phyloP scores from a whole-genome alignment of 805 yeast species.

The Yarrowia porcina region DNA sequence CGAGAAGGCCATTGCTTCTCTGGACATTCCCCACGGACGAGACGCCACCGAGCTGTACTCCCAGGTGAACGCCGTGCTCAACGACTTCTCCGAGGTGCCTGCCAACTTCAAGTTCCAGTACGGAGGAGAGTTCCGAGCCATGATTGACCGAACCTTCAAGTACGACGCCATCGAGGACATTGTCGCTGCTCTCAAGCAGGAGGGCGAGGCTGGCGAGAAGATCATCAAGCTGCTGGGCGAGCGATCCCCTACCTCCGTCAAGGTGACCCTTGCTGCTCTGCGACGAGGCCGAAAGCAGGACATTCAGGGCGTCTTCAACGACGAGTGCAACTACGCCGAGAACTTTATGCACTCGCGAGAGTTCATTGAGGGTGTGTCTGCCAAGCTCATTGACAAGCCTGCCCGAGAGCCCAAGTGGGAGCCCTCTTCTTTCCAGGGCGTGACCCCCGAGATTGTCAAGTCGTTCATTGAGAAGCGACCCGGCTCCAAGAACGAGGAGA shows the following conservation, averaged over 20 bases:
- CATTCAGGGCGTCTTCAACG: slow-evolving; percentile 62
- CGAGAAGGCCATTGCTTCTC: slow-evolving; percentile 59
- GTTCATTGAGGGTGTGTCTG: slow-evolving; percentile 53
- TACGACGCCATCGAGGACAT: slow-evolving; percentile 51
- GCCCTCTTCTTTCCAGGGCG: slow-evolving; percentile 45
- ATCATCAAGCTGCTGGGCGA: slow-evolving; percentile 54
- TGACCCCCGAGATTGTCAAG: slow-evolving; percentile 36
- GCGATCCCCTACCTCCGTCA: slow-evolving; percentile 77
- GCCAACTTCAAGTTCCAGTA: slow-evolving; percentile 54
- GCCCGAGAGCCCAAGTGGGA: slow-evolving; percentile 50
- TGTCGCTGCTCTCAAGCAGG: slow-evolving; percentile 50
- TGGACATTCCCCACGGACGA: slow-evolving; percentile 42
- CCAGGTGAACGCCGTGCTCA: slow-evolving; percentile 67
- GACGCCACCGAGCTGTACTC: slow-evolving; percentile 45
- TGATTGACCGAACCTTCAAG: slow-evolving; percentile 69
- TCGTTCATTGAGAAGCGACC: slow-evolving; percentile 32
- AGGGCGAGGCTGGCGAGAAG: slow-evolving; percentile 56
- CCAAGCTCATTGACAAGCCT: slow-evolving; percentile 53
- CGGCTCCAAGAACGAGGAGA: slow-evolving; percentile 38
- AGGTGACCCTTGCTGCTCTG: slow-evolving; percentile 66
- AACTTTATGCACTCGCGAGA: slow-evolving; percentile 57
- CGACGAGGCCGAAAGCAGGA: slow-evolving; percentile 57
- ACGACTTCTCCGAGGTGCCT: slow-evolving; percentile 74
- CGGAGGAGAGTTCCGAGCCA: slow-evolving; percentile 51
- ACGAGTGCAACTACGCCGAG: slow-evolving; percentile 74